Conservation (phyloP, 192 early-diverging fungal species). For the Coemansia sp. region DNA sequence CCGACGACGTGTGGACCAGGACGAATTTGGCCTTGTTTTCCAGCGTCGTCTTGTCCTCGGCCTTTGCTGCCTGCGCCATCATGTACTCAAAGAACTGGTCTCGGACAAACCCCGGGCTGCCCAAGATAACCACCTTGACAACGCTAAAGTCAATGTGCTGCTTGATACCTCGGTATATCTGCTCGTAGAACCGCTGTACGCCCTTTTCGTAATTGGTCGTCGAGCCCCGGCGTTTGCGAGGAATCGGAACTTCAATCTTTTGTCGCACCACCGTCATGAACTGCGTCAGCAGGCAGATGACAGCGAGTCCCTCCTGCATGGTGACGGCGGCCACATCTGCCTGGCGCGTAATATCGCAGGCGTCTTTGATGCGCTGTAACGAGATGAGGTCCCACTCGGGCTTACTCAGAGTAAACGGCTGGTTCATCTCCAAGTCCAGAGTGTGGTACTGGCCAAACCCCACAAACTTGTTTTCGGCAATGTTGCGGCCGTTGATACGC, state of each 20-base stretch:
- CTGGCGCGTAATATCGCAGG: conserved; percentile 85
- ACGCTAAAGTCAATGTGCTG: conserved; percentile 90
- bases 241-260: conserved; percentile 87
- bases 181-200: conserved; percentile 84
- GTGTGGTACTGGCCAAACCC: conserved; percentile 95
- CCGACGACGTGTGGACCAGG: conserved; percentile 89
- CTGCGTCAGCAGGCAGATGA: conserved; percentile 90
- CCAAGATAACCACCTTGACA: conserved; percentile 94
- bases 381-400: conserved; percentile 93
- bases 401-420: conserved; percentile 87
- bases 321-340: conserved; percentile 94
- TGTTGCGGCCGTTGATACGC: conserved; percentile 86
- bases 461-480: conserved; percentile 86
- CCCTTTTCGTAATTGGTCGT: conserved; percentile 92
- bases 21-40: conserved; percentile 89
- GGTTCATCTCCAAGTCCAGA: conserved; percentile 88
- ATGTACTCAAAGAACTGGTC: conserved; percentile 89
- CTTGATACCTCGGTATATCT: conserved; percentile 85
- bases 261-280: conserved; percentile 96
- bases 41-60: conserved; percentile 79
- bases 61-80: conserved; percentile 78
- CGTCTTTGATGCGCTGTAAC: conserved; percentile 83
- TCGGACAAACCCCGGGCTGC: conserved; percentile 93
- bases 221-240: conserved; percentile 91
- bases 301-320: conserved; percentile 87